These are phyloP conservation scores for Strombidium stylifer DNA, from an alignment of 73 alveolate genomes.

Conservation along the genomic window DNA sequence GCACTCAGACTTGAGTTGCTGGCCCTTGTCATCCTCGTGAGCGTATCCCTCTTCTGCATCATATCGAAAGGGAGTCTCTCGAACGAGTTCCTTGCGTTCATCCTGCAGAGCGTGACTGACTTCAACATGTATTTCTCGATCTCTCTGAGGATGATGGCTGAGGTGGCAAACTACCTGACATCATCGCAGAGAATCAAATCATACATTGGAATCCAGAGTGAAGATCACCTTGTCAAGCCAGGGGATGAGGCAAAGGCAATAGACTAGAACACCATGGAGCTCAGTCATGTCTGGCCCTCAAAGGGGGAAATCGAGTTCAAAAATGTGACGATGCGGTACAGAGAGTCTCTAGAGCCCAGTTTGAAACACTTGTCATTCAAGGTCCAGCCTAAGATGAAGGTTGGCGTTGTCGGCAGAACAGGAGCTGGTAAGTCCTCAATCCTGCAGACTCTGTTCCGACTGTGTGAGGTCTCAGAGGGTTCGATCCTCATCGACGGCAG, in stretches of 20 bases:
- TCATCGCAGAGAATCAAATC: conserved; percentile 27
- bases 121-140: no score
- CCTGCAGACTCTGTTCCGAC: conserved; percentile 38
- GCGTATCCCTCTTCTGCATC: conserved; percentile 31
- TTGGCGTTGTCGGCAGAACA: conserved; percentile 60
- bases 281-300: conserved; percentile 66
- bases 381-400: conserved; percentile 67
- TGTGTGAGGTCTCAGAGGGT: conserved; percentile 35
- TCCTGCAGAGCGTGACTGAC: conserved; percentile 15
- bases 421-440: conserved; percentile 61
- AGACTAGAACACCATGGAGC: no score
- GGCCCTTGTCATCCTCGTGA: conserved; percentile 21
- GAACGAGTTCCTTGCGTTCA: conserved; percentile 28
- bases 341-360: conserved; percentile 80
- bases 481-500: conserved; percentile 40
- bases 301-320: conserved; percentile 67
- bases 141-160: background rate
- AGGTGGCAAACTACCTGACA: conserved; percentile 13
- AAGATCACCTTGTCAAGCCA: conserved; percentile 16
- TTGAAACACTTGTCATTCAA: conserved; percentile 64
- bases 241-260: no score
- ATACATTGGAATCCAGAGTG: conserved; percentile 20
- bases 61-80: background rate
- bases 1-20: conserved; percentile 40
- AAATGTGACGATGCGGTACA: conserved; percentile 70